phyloP scores from a whole-genome alignment of 148 eudicot genomes.

The Camellia lanceoleosa region DNA sequence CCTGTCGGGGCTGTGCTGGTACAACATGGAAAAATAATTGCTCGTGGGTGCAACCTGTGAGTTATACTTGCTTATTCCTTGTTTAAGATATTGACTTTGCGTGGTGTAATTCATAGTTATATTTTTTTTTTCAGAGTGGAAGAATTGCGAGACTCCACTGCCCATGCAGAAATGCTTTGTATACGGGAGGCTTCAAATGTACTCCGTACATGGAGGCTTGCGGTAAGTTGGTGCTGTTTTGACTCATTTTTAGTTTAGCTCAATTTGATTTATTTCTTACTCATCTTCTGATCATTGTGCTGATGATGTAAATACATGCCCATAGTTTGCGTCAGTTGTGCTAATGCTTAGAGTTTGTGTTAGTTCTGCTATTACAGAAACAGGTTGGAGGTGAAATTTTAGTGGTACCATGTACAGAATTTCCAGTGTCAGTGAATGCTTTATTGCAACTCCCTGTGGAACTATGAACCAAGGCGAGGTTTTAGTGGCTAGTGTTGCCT shows the following conservation, averaged over 20 bases:
- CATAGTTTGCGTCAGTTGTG: too few relatives aligned
- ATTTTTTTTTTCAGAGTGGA: constrained; percentile 59
- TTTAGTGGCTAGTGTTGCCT: neutral
- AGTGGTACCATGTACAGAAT: neutral
- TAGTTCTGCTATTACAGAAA: neutral
- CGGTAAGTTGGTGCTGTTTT: constrained; percentile 39
- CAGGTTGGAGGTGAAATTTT: neutral
- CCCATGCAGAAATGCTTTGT: constrained; percentile 95
- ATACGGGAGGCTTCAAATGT: constrained; percentile 78
- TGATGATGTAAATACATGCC: too few relatives aligned
- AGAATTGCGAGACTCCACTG: constrained; percentile 89
- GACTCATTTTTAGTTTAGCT: neutral
- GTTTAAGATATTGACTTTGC: neutral
- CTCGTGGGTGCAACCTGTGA: constrained; percentile 91
- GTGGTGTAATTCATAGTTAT: neutral
- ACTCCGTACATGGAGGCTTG: constrained; percentile 83
- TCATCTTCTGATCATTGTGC: too few relatives aligned
- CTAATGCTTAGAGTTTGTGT: too few relatives aligned
- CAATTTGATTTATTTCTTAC: too few relatives aligned
- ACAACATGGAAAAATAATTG: constrained; percentile 77
- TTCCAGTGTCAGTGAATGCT: neutral
- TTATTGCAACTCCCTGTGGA: neutral
- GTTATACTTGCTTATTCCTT: constrained; percentile 24
- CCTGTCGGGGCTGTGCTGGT: constrained; percentile 96
- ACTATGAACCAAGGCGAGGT: neutral